Base-by-base conservation (phyloP, 768 basidiomycete species). In the Amanita pallidorosea region DNA sequence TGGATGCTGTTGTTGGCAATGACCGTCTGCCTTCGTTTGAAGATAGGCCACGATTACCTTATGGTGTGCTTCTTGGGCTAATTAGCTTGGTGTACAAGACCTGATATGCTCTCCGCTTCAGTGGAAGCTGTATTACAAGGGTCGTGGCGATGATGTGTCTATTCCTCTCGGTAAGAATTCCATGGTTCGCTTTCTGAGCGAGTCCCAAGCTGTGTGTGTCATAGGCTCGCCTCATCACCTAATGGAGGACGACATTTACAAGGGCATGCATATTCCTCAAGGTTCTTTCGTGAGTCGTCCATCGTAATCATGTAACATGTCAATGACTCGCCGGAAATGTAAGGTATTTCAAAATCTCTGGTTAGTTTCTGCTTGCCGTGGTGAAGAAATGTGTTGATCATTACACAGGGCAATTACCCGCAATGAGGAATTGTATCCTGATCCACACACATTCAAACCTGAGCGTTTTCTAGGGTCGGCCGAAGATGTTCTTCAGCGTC, bases 211-310 rank as follows among this genome's bases (percentile, higher is more conserved):
- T 7, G 8, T 29, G 7, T 29, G 12, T 51, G 41, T 25, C 22
- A 47, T 37, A 83, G 83, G 71, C 49, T 70, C 85, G 37, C 83
- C 83, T 0, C 83, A 85, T 52, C 70, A 79, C 43, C 55, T 81
- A 57, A 80, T 73, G 68, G 76, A 83, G 60, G 79, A 85, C 55
- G 81, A 86, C 58, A 63, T 79, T 34, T 85, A 84, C 59, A 62
- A 61, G 42, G 77, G 73, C 8, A 71, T 72, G 68, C 67, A 71
- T 50, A 76, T 85, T 45, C 81, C 82, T 31, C 76, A 80, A 58
- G 83, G 83, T 11, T 73, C 82, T 3, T 60, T 83, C 55, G 77
- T 78, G 46, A n/a, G n/a, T n/a, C n/a, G n/a, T n/a, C n/a, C n/a
- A n/a, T n/a, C n/a, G n/a, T n/a, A n/a, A n/a, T n/a, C n/a, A n/a